Evolutionary conservation across 495 filamentous ascomycete species (phyloP).

Genomic region (Pseudoneurospora amorphoporcata): DNA sequence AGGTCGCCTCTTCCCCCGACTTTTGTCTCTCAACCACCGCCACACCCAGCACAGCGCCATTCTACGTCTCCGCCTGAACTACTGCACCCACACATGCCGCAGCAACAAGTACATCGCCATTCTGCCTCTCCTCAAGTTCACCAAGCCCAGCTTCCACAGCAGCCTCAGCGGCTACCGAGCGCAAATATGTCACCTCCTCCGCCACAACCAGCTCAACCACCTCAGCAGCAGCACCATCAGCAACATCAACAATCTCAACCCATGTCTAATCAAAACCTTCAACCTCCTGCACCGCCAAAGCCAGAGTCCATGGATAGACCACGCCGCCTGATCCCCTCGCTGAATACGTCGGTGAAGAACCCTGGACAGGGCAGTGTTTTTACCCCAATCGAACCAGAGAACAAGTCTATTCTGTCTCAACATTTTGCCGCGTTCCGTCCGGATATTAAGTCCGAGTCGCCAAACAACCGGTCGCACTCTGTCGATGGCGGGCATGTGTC

Average conservation of each 20-base stretch:
- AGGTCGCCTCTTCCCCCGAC: constrained; percentile 50
- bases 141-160: constrained; percentile 25
- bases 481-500: constrained; percentile 49
- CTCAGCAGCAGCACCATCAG: constrained; percentile 23
- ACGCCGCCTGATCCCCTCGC: constrained; percentile 24
- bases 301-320: constrained; percentile 24
- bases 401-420: constrained; percentile 74
- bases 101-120: constrained; percentile 43
- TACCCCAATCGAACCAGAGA: constrained; percentile 82
- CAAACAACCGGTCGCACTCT: constrained; percentile 47
- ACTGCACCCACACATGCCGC: constrained; percentile 35
- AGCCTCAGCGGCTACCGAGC: constrained; percentile 22
- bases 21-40: constrained; percentile 37
- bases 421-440: constrained; percentile 58
- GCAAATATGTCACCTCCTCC: constrained; percentile 25
- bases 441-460: constrained; percentile 33
- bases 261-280: constrained; percentile 18
- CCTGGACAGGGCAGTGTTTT: constrained; percentile 84
- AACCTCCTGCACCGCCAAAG: constrained; percentile 36
- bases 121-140: constrained; percentile 27
- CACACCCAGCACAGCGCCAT: constrained; percentile 7
- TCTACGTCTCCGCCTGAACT: constrained; percentile 28
- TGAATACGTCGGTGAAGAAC: constrained; percentile 53
- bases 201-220: constrained; percentile 13
- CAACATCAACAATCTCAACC: constrained; percentile 15